Percentiles rank a stretch among this genome's conserved stretches.
Evolutionary conservation across 768 basidiomycete species (phyloP).

Genomic region (Boletus vermiculosoides): DNA sequence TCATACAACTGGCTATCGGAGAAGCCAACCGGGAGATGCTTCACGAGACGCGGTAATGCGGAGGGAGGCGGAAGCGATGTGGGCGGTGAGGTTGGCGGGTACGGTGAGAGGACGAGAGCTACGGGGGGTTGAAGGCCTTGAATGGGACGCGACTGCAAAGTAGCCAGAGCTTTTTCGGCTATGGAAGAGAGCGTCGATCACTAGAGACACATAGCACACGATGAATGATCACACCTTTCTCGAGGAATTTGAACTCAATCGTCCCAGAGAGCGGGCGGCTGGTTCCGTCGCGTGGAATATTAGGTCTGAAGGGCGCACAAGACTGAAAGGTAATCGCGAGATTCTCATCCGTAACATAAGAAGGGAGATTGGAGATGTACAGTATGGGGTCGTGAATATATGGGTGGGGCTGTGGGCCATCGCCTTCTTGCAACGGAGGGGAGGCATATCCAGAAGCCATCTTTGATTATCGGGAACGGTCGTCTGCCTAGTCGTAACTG

Average conservation of each 20-base stretch:
- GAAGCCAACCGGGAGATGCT: constrained; percentile 71
- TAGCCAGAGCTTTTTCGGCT: constrained; percentile 91
- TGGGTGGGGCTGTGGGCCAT: constrained; percentile 56
- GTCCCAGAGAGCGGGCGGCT: constrained; percentile 59
- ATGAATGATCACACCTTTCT: constrained; percentile 58
- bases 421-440: constrained; percentile 31
- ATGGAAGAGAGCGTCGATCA: constrained; percentile 6
- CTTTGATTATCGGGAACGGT: constrained; percentile 31
- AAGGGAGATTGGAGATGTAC: constrained; percentile 76
- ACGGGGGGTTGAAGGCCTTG: constrained; percentile 59
- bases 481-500: constrained; percentile 18
- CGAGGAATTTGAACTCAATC: constrained; percentile 81
- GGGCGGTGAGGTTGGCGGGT: constrained; percentile 75
- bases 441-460: constrained; percentile 38
- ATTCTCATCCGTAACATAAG: constrained; percentile 72
- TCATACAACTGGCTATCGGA: constrained; percentile 78
- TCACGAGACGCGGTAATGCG: constrained; percentile 78
- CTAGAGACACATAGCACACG: constrained; percentile 2
- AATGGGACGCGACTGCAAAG: constrained; percentile 72
- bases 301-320: constrained; percentile 82
- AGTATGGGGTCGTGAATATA: constrained; percentile 82
- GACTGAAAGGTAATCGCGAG: constrained; percentile 69
- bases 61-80: constrained; percentile 72
- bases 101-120: constrained; percentile 72
- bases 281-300: constrained; percentile 60